These are phyloP conservation scores for Chaetomium sp. DNA, from an alignment of 2,329 filamentous ascomycete genomes.

Conservation along the genomic window DNA sequence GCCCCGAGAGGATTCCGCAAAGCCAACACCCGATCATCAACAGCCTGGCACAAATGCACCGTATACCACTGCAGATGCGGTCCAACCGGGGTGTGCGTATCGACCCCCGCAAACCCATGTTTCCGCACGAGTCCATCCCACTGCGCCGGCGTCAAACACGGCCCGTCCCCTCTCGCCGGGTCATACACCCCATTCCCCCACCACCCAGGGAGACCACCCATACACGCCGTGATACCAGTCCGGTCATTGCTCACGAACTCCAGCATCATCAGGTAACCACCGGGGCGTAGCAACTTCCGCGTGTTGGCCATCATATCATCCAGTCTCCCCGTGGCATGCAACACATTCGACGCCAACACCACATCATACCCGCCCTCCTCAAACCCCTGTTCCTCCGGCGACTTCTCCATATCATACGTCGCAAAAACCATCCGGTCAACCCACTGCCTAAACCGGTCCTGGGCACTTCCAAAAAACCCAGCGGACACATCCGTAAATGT, in stretches of 20 bases:
- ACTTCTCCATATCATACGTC: conserved; percentile 27
- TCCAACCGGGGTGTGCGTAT: background rate
- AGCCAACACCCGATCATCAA: conserved; percentile 10
- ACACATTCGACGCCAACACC: conserved; percentile 32
- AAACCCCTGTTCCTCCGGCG: conserved; percentile 29
- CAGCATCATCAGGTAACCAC: conserved; percentile 32
- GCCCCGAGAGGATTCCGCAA: conserved; percentile 20
- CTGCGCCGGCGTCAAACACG: conserved; percentile 4
- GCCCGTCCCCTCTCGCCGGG: background rate
- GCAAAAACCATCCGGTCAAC: conserved; percentile 24
- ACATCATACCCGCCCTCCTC: conserved; percentile 29
- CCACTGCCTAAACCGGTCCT: conserved; percentile 22
- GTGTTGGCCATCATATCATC: conserved; percentile 26
- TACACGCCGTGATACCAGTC: background rate
- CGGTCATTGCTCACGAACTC: conserved; percentile 11
- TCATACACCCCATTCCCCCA: conserved; percentile 30
- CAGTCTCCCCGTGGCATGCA: conserved; percentile 31
- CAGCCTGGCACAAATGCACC: background rate
- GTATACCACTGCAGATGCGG: background rate
- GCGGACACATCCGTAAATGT: conserved; percentile 21
- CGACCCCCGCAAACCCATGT: background rate
- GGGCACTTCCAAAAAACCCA: conserved; percentile 27
- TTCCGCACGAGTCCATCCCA: conserved; percentile 21
- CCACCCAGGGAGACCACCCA: conserved; percentile 29
- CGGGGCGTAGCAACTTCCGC: conserved; percentile 31